Evolutionary conservation across 208 protist genomes (phyloP), one percentile per base, ranked within the genome.

Genomic region (Crithidia bombi): DNA sequence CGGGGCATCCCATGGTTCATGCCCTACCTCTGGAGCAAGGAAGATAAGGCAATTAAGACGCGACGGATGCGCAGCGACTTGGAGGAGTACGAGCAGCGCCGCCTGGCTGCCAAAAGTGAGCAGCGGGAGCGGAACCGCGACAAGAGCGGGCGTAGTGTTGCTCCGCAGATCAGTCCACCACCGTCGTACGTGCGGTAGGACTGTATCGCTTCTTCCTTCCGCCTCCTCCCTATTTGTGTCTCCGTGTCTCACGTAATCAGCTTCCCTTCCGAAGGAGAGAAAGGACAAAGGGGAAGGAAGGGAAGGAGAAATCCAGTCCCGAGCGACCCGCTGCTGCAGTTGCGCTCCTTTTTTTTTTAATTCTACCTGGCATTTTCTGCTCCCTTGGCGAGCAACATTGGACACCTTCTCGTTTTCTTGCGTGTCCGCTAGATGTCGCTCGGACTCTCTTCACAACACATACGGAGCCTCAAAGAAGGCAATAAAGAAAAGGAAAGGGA

Each of bases 1-100:
- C 90, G 90, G 44, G 75, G 86, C 54, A 91, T 95, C 44, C 92
- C 92, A 56, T 97, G 92, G 90, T 97, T 95, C 72, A 97, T 97
- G 92, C 92, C 92, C 32, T 97, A 97, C 70, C 70, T 97, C 33
- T 97, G 92, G 90, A 90, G 76, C 64, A 97, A 97, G 75, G 92
- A 97, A 51, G 89, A 94, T 46, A 93, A 92, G 74, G 88, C 88
- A 0, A 63, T 17, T n/a, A 67, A 83, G 57, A 83, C 84, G 44
- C 85, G 83, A 26, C 72, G 67, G 9, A 92, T 96, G 87, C 81
- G 82, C 56, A 84, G 78, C 52, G 89, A 96, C 57, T 41, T 94
- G 26, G 82, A 83, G 64, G 89, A 91, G 74, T 85, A 84, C 55
- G 87, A 96, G 65, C 62, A 75, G 23, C 79, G 82, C 5, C 74